Evolutionary conservation across 139 green algal genomes (phyloP).

Genomic region (Chlorella sp.): DNA sequence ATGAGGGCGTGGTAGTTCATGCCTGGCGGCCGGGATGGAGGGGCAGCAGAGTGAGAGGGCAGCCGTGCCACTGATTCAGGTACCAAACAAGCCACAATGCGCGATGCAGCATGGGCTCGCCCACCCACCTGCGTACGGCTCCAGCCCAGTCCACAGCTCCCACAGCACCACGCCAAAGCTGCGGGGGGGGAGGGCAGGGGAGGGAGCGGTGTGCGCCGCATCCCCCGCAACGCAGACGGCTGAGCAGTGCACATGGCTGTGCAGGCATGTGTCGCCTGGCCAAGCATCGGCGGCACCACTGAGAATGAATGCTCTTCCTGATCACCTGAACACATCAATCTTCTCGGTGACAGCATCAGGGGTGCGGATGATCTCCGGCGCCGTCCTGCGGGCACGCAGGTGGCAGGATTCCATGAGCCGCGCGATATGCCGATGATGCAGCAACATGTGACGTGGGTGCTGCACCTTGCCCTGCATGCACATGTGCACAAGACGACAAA

Average conservation of each 20-base stretch:
- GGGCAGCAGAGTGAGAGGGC: no score
- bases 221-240: neutral
- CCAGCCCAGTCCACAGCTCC: conserved; percentile 75
- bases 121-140: neutral
- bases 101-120: no score
- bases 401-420: no score
- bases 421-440: no score
- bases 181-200: neutral
- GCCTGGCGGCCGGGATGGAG: neutral
- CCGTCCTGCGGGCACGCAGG: conserved; percentile 48
- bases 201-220: neutral
- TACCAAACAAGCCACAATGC: no score
- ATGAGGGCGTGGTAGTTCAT: conserved; percentile 87
- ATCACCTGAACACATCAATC: conserved; percentile 26
- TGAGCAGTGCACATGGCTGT: no score
- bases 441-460: no score
- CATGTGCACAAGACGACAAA: no score
- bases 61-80: no score
- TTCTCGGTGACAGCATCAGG: conserved; percentile 70
- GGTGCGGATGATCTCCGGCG: conserved; percentile 82
- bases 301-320: neutral
- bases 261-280: no score
- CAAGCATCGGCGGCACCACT: no score
- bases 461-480: no score
- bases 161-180: conserved; percentile 84